A percentile compares a stretch with the other conserved stretches of the same genome.
These are phyloP conservation scores for Lipomyces spencermartinsiae DNA, from an alignment of 805 yeast species.

Conservation along the genomic window DNA sequence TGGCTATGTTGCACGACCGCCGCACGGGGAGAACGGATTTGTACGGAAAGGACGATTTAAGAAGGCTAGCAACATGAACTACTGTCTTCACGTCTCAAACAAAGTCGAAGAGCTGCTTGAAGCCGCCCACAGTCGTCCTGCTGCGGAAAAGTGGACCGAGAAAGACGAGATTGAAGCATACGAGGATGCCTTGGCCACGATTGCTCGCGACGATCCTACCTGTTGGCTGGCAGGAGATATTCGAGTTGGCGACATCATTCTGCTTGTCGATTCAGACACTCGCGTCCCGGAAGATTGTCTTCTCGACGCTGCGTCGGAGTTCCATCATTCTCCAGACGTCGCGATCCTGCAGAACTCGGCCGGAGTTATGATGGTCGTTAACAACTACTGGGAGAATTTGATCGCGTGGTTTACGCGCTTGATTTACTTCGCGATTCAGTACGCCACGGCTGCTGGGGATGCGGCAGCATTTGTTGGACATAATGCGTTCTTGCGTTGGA, in stretches of 20 bases:
- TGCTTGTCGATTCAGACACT: constrained; percentile 34
- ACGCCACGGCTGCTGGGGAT: constrained; percentile 35
- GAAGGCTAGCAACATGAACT: constrained; percentile 36
- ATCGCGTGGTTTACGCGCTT: constrained; percentile 35
- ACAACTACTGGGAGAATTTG: constrained; percentile 32
- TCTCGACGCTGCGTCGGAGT: constrained; percentile 36
- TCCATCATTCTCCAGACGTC: constrained; percentile 29
- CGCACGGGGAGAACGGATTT: constrained; percentile 32
- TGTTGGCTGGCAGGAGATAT: constrained; percentile 34
- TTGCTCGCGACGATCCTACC: constrained; percentile 10
- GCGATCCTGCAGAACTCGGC: constrained; percentile 32
- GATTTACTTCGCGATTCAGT: constrained; percentile 33
- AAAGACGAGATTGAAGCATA: constrained; percentile 25
- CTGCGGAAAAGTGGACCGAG: constrained; percentile 28
- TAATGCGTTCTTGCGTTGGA: constrained; percentile 35
- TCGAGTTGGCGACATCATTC: constrained; percentile 32
- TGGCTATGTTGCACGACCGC: constrained; percentile 36
- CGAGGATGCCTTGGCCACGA: constrained; percentile 14
- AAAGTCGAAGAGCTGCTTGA: constrained; percentile 29
- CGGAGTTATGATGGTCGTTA: constrained; percentile 33
- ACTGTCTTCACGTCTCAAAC: constrained; percentile 29
- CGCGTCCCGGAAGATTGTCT: constrained; percentile 36
- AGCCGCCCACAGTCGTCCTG: constrained; percentile 19
- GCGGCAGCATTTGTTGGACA: constrained; percentile 36
- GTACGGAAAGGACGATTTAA: constrained; percentile 33